phyloP scores from a whole-genome alignment of 257 asterid genomes.

The Gentiana dahurica region DNA sequence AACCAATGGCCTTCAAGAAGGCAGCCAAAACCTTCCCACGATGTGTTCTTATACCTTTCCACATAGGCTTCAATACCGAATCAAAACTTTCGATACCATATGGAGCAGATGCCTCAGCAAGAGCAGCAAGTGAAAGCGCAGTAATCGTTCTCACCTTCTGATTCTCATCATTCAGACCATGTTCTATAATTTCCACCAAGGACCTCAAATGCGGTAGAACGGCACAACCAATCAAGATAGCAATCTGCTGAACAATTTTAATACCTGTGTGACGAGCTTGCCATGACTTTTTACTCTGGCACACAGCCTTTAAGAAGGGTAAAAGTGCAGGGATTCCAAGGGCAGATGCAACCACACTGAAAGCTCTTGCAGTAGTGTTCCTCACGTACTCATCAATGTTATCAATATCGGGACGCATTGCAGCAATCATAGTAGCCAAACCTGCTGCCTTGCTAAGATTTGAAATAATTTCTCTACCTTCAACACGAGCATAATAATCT shows the following conservation, averaged over 20 bases:
- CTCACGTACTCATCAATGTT: constrained; percentile 89
- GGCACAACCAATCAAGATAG: constrained; percentile 77
- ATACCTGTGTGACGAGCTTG: constrained; percentile 99
- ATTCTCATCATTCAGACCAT: constrained; percentile 82
- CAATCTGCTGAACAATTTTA: constrained; percentile 92
- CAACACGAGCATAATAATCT: constrained; percentile 94
- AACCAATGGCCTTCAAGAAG: constrained; percentile 76
- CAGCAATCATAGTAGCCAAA: constrained; percentile 95
- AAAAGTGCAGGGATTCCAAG: constrained; percentile 85
- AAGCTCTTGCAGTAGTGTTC: constrained; percentile 92
- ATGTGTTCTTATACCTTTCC: constrained; percentile 86
- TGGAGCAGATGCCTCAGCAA: constrained; percentile 89
- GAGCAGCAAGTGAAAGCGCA: constrained; percentile 82
- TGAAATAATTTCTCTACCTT: constrained; percentile 89
- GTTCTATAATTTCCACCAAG: constrained; percentile 77
- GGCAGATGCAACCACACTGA: constrained; percentile 92
- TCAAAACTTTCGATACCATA: constrained; percentile 85
- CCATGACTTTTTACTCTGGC: constrained; percentile 97
- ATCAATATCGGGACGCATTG: constrained; percentile 95
- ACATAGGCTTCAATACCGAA: constrained; percentile 76
- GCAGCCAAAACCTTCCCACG: constrained; percentile 94
- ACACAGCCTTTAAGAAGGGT: constrained; percentile 84
- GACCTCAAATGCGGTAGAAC: constrained; percentile 86
- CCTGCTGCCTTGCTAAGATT: constrained; percentile 97
- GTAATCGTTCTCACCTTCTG: constrained; percentile 88